Conservation (phyloP, 2,329 filamentous ascomycete species). For the Colletotrichum paranaense region DNA sequence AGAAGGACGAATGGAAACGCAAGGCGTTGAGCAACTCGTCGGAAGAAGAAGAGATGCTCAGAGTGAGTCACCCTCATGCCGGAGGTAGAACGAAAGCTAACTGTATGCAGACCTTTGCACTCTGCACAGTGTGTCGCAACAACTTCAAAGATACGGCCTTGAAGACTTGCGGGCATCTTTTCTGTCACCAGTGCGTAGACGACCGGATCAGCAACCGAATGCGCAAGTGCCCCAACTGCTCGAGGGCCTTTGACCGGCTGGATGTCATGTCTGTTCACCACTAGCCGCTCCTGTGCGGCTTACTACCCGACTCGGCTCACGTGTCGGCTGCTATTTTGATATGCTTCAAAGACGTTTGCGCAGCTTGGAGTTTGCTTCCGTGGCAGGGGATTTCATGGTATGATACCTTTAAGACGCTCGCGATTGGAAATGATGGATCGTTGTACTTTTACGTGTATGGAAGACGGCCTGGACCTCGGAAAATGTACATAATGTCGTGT, state of each 20-base stretch:
- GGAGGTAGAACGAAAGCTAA: conserved; percentile 35
- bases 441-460: conserved; percentile 38
- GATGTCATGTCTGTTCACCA: conserved; percentile 83
- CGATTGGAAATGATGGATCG: conserved; percentile 35
- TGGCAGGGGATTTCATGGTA: conserved; percentile 29
- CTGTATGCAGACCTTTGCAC: conserved; percentile 51
- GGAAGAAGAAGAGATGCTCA: conserved; percentile 85
- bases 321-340: conserved; percentile 9
- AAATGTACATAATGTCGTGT: conserved; percentile 31
- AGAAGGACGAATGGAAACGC: conserved; percentile 85
- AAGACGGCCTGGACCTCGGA: conserved; percentile 26
- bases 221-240: conserved; percentile 95
- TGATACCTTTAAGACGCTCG: conserved; percentile 35
- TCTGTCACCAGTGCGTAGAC: conserved; percentile 91
- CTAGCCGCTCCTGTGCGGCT: conserved; percentile 37
- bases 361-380: conserved; percentile 33
- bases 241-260: conserved; percentile 88
- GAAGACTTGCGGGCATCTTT: conserved; percentile 94
- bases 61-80: conserved; percentile 60
- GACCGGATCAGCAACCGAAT: conserved; percentile 90
- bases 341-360: conserved; percentile 15
- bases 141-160: conserved; percentile 95
- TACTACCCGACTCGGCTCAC: neutral
- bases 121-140: conserved; percentile 92
- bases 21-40: conserved; percentile 85